A percentile compares a stretch with the other conserved stretches of the same genome.
These are phyloP conservation scores for Salicornia ramosissima DNA, from an alignment of 148 eudicot species.

Conservation along the genomic window DNA sequence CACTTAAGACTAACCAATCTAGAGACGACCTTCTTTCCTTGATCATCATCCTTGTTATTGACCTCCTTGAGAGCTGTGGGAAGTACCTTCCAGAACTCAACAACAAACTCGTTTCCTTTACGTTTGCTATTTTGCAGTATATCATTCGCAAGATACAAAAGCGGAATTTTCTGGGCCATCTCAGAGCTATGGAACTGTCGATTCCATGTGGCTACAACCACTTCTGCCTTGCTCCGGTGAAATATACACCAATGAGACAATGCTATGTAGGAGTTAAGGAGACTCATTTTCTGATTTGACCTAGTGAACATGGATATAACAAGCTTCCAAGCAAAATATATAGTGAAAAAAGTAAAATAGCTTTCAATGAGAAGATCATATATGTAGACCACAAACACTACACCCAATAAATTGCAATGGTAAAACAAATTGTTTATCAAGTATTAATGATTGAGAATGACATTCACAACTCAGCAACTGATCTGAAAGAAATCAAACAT, in stretches of 20 bases:
- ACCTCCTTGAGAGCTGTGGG: conserved; percentile 88
- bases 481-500: not conserved
- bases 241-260: conserved; percentile 98
- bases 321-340: not conserved
- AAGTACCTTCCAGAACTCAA: conserved; percentile 95
- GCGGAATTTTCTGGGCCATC: conserved; percentile 65
- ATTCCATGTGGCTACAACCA: conserved; percentile 83
- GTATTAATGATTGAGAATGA: not conserved
- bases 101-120: conserved; percentile 92
- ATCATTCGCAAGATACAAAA: conserved; percentile 91
- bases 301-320: not conserved
- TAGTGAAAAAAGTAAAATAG: not conserved
- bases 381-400: not conserved
- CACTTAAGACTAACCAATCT: conserved; percentile 63
- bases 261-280: conserved; percentile 60
- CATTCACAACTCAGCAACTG: not conserved
- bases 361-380: not conserved
- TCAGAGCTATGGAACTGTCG: conserved; percentile 64
- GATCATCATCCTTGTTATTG: conserved; percentile 61
- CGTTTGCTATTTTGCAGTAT: conserved; percentile 94
- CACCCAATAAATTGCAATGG: not conserved
- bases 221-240: conserved; percentile 87
- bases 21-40: conserved; percentile 65
- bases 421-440: not conserved
- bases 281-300: not conserved